These are phyloP conservation scores for Aureobasidium sp. DNA, from an alignment of 2,329 filamentous ascomycete species.

Conservation along the genomic window DNA sequence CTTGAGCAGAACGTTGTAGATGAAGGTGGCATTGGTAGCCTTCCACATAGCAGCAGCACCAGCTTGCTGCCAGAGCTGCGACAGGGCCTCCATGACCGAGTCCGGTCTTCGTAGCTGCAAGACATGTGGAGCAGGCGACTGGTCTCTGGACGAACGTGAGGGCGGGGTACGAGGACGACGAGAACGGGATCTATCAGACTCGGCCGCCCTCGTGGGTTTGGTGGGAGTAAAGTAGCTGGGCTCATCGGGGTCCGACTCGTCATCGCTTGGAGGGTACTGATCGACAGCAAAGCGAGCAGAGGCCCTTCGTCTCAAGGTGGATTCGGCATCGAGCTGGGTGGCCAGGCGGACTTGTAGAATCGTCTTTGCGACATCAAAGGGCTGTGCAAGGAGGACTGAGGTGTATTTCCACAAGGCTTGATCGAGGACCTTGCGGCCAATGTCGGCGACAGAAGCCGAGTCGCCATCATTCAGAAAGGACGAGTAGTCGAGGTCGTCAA, in stretches of 20 bases:
- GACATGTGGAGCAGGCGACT: conserved; percentile 45
- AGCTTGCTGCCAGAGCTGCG: conserved; percentile 82
- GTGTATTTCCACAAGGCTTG: conserved; percentile 88
- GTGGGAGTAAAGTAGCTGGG: conserved; percentile 76
- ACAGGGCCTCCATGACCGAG: conserved; percentile 78
- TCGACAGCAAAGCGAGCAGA: conserved; percentile 10
- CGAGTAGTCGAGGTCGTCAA: conserved; percentile 86
- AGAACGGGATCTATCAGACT: conserved; percentile 26
- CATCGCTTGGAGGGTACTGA: conserved; percentile 37
- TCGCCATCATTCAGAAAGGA: conserved; percentile 68
- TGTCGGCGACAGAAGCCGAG: conserved; percentile 66
- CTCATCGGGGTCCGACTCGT: conserved; percentile 62
- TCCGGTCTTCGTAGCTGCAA: conserved; percentile 67
- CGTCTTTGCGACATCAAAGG: conserved; percentile 94
- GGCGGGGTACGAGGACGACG: conserved; percentile 37
- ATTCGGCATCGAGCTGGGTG: conserved; percentile 22
- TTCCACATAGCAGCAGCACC: conserved; percentile 93
- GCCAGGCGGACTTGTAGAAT: conserved; percentile 69
- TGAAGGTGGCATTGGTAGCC: conserved; percentile 80
- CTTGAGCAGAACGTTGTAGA: conserved; percentile 80
- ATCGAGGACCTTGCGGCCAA: conserved; percentile 70
- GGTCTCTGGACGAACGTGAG: conserved; percentile 34
- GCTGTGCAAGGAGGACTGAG: conserved; percentile 81
- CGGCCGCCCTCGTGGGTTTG: conserved; percentile 39
- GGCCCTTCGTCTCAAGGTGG: not conserved